Conservation (phyloP, 2,329 filamentous ascomycete genomes). For the Thelonectria discophora region DNA sequence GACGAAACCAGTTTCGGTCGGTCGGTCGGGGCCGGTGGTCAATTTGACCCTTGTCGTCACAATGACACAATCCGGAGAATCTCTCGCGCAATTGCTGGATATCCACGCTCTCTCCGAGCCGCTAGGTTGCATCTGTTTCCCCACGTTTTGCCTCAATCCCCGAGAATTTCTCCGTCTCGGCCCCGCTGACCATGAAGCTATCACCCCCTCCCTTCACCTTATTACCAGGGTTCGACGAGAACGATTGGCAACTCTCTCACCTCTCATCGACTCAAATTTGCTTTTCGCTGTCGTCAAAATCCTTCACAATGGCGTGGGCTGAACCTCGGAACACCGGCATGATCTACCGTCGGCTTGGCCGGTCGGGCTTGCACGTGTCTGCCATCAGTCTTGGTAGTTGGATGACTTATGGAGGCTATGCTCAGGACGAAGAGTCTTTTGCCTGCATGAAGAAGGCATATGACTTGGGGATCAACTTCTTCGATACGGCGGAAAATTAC, state of each 20-base stretch:
- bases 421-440: conserved; percentile 69
- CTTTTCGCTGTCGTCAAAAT: conserved; percentile 17
- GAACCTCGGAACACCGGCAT: conserved; percentile 57
- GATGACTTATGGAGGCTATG: conserved; percentile 74
- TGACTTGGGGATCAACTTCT: conserved; percentile 69
- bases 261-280: not conserved
- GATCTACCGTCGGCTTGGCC: conserved; percentile 54
- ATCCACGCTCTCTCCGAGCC: conserved; percentile 10
- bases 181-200: conserved; percentile 2
- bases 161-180: conserved; percentile 39
- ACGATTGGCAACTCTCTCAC: conserved; percentile 4
- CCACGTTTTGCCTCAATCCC: conserved; percentile 27
- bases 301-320: conserved; percentile 51
- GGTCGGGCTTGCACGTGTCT: conserved; percentile 72
- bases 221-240: conserved; percentile 11
- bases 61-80: conserved; percentile 28
- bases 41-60: no score
- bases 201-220: conserved; percentile 14
- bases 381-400: conserved; percentile 71
- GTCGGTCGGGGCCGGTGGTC: conserved; percentile 8
- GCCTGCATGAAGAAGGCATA: conserved; percentile 70
- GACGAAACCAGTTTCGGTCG: not conserved
- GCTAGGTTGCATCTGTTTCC: conserved; percentile 12
- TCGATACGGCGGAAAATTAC: conserved; percentile 69
- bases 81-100: conserved; percentile 34